phyloP scores from a whole-genome alignment of 2,329 filamentous ascomycete genomes.

The Xylaria sp. region DNA sequence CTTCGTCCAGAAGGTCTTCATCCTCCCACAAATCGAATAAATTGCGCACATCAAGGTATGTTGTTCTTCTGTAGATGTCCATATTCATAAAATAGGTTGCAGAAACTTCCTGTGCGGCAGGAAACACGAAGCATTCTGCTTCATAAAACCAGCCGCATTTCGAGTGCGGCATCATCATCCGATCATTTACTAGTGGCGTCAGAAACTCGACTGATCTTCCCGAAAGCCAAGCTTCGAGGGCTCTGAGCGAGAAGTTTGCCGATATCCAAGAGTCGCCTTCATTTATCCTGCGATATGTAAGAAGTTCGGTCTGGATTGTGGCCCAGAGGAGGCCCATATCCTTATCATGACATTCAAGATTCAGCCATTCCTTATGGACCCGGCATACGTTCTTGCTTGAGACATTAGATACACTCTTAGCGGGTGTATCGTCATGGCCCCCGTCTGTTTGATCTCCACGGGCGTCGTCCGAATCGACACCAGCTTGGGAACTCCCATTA shows the following conservation, averaged over 20 bases:
- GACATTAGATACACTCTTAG: background rate
- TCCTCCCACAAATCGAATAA: background rate
- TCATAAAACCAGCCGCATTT: conserved; percentile 13
- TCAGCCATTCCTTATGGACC: background rate
- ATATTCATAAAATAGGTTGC: conserved; percentile 8
- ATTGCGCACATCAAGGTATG: background rate
- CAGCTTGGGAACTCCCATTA: too few species aligned
- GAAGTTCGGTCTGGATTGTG: conserved; percentile 23
- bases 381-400: background rate
- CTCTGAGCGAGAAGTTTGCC: conserved; percentile 8
- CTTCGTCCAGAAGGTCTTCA: background rate
- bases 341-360: conserved; percentile 4
- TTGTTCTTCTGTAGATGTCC: conserved; percentile 6
- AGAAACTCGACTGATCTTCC: background rate
- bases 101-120: conserved; percentile 3
- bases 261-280: conserved; percentile 13
- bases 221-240: conserved; percentile 9
- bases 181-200: conserved; percentile 5
- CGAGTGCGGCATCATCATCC: conserved; percentile 9
- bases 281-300: conserved; percentile 10
- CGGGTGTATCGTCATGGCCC: too few species aligned
- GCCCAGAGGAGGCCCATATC: conserved; percentile 30
- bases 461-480: background rate
- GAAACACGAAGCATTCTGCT: background rate
- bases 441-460: too few species aligned